These are phyloP conservation scores for Pyricularia sp. DNA, from an alignment of 2,329 filamentous ascomycete genomes.

Conservation along the genomic window DNA sequence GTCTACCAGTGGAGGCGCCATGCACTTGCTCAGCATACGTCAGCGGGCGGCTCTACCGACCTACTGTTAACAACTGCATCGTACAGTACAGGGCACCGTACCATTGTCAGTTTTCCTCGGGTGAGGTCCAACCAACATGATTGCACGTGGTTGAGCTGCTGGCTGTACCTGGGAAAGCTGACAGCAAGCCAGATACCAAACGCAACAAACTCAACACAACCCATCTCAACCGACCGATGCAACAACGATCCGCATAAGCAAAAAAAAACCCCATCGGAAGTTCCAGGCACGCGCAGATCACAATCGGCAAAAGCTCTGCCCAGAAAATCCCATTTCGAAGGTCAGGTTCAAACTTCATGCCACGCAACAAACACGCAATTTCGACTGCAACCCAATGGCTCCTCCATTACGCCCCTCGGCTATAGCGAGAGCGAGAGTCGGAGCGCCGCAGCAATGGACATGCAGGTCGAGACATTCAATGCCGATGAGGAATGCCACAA, in stretches of 20 bases:
- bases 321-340: neutral
- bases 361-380: neutral
- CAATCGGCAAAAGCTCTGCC: neutral
- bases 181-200: neutral
- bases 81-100: neutral
- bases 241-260: neutral
- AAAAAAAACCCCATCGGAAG: neutral
- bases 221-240: neutral
- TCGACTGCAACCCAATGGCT: neutral
- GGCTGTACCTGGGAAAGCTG: neutral
- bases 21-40: neutral
- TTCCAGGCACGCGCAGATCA: neutral
- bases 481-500: neutral
- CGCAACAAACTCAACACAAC: neutral
- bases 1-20: neutral
- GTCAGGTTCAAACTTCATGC: neutral
- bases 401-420: neutral
- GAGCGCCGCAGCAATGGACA: slow-evolving; percentile 1
- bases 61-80: neutral
- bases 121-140: neutral
- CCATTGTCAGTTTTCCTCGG: no score
- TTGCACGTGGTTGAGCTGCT: no score
- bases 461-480: neutral
- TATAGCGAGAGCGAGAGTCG: neutral
- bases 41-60: neutral